These are phyloP conservation scores for Hyaloscypha bicolor DNA, from an alignment of 495 filamentous ascomycete species.

Conservation along the genomic window DNA sequence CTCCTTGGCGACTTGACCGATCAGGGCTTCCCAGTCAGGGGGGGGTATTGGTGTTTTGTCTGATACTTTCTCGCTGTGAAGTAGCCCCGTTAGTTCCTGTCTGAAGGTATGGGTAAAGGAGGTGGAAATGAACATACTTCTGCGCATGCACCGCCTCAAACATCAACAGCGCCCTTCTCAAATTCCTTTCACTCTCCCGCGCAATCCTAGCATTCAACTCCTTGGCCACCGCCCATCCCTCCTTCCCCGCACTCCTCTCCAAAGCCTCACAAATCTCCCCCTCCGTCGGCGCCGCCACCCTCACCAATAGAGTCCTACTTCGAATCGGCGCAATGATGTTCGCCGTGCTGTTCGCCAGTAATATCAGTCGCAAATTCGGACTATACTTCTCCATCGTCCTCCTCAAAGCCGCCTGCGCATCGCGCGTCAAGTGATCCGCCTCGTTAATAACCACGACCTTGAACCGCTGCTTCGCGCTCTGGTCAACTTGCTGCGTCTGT, in stretches of 20 bases:
- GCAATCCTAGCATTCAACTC: conserved; percentile 82
- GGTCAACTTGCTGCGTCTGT: conserved; percentile 96
- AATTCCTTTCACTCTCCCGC: conserved; percentile 87
- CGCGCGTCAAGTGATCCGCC: conserved; percentile 90
- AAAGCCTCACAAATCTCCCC: conserved; percentile 81
- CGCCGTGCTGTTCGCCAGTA: conserved; percentile 91
- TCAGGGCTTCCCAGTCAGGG: conserved; percentile 93
- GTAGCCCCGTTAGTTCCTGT: not conserved
- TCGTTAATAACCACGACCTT: conserved; percentile 99
- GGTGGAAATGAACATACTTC: conserved; percentile 61
- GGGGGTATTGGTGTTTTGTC: conserved; percentile 88
- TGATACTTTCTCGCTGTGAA: conserved; percentile 79
- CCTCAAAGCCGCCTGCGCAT: conserved; percentile 93
- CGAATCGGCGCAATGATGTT: conserved; percentile 98
- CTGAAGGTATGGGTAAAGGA: too few relatives aligned
- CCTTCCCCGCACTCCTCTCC: conserved; percentile 69
- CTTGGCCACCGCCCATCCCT: conserved; percentile 71
- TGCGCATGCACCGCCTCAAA: conserved; percentile 95
- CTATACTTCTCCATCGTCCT: conserved; percentile 99
- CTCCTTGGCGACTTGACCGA: conserved; percentile 83
- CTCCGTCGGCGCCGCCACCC: conserved; percentile 88
- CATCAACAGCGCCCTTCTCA: conserved; percentile 89
- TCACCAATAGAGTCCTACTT: conserved; percentile 82
- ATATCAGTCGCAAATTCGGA: conserved; percentile 86
- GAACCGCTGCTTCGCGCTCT: conserved; percentile 84